A percentile compares a stretch with the other conserved stretches of the same genome.
These are phyloP conservation scores for Colletotrichum spinosum DNA, from an alignment of 2,329 filamentous ascomycete genomes.

Conservation along the genomic window DNA sequence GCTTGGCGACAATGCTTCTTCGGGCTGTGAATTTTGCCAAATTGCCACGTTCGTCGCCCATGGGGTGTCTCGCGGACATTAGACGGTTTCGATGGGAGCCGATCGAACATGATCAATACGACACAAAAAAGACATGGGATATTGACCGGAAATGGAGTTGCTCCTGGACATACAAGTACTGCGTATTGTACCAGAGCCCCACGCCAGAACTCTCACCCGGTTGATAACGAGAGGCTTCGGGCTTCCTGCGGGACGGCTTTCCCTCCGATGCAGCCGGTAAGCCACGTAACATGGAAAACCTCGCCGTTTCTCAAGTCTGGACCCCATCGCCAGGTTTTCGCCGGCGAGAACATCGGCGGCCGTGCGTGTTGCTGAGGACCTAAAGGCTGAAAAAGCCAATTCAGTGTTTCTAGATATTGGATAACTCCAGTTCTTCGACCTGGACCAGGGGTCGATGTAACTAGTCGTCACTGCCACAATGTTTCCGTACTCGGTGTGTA, in stretches of 20 bases:
- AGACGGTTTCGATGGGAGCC: slow-evolving; percentile 9
- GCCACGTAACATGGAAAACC: neutral
- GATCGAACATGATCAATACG: neutral
- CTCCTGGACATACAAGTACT: neutral
- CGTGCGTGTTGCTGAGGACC: neutral
- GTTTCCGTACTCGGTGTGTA: neutral
- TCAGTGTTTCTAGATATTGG: neutral
- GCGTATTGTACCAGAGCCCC: neutral
- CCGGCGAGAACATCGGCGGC: neutral
- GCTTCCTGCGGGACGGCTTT: neutral
- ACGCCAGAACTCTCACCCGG: neutral
- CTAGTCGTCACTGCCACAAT: slow-evolving; percentile 27
- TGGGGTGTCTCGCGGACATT: slow-evolving; percentile 11
- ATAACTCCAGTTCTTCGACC: neutral
- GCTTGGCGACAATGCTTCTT: neutral
- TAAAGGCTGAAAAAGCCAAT: neutral
- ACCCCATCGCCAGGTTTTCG: neutral
- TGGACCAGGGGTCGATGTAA: slow-evolving; percentile 13
- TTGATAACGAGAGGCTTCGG: neutral
- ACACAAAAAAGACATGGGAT: neutral
- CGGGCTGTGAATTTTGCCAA: neutral
- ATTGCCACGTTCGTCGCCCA: slow-evolving; percentile 17
- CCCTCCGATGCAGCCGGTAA: slow-evolving; percentile 3
- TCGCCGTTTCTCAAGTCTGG: neutral
- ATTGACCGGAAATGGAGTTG: too few species aligned